These are phyloP conservation scores for Termitomyces sp. DNA, from an alignment of 768 basidiomycete species.

Conservation along the genomic window DNA sequence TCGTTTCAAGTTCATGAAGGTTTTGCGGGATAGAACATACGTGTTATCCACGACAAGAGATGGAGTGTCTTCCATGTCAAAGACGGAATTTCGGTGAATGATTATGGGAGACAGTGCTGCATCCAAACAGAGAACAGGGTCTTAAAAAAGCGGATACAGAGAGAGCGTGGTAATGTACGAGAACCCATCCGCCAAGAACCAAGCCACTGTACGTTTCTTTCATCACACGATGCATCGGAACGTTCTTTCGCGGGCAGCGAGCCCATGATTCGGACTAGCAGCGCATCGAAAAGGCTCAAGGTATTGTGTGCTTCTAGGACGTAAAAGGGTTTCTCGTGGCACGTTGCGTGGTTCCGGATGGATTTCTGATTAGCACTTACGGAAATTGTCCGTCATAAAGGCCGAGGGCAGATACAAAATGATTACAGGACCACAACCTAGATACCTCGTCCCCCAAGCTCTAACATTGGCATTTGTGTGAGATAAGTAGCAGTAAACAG, in stretches of 20 bases:
- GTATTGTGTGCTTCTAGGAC: constrained; percentile 8
- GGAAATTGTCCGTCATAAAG: background rate
- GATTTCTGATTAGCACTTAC: constrained; percentile 6
- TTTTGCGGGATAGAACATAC: constrained; percentile 18
- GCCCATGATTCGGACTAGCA: constrained; percentile 5
- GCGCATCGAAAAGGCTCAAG: constrained; percentile 9
- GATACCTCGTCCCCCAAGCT: no score
- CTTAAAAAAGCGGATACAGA: constrained; percentile 21
- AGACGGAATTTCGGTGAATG: background rate
- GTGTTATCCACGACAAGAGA: constrained; percentile 27
- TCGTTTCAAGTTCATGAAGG: background rate
- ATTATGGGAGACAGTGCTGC: constrained; percentile 12
- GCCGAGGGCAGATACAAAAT: background rate
- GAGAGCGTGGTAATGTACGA: constrained; percentile 15
- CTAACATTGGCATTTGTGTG: no score
- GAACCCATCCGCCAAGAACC: constrained; percentile 14
- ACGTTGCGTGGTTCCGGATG: constrained; percentile 5
- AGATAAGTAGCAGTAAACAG: background rate
- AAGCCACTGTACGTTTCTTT: constrained; percentile 12
- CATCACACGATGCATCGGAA: constrained; percentile 11
- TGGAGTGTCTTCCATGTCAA: constrained; percentile 13
- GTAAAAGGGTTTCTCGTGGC: constrained; percentile 7
- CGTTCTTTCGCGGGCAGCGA: constrained; percentile 5
- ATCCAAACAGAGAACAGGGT: constrained; percentile 13
- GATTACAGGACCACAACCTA: background rate